Base-by-base conservation (phyloP, 164 flowering plant genomes). In the Tetracentron sinense region DNA sequence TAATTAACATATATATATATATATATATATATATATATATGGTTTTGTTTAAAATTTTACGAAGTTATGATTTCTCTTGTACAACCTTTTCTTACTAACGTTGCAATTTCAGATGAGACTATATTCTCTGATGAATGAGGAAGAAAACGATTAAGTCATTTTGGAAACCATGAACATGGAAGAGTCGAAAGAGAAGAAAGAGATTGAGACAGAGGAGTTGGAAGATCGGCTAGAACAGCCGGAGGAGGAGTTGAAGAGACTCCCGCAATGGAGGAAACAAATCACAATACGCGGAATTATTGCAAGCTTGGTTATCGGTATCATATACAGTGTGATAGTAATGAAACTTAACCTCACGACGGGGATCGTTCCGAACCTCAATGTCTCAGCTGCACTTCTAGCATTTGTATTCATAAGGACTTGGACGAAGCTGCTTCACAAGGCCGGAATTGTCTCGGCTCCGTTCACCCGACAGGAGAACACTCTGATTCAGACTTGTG, bases 301-400 rank as follows among this genome's bases (percentile, higher is more conserved):
- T 2, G 86, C 83, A 0, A 83, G 90, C 60, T 0, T 80, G 35
- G 58, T 42, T 2, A 80, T 85, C 23, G 90, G 90, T 7, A 61
- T 74, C 19, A 64, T 87, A 3, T 93, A 80, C 77, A 87, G 96
- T 65, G 69, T 93, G 26, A 89, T 93, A 68, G 83, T 73, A 6
- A 88, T 85, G 94, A 93, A 89, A 78, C 83, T 93, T 7, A 86
- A 83, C 65, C 92, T 93, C 47, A 83, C 96, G 30, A 89, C 94
- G 1, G 98, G 98, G 29, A 70, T 93, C 4, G 80, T 75, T 42
- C 91, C 88, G 1, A 82, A 82, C 42, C 78, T 82, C 35, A 84
- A 84, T 60, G 85, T 82, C 50, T 86, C 91, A 0, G 86, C 88
- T 12, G 88, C 88, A 33, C 79, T 84, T 4, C 75, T 84, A 12